Conservation (phyloP, 768 basidiomycete genomes). For the Obba rivulosa region DNA sequence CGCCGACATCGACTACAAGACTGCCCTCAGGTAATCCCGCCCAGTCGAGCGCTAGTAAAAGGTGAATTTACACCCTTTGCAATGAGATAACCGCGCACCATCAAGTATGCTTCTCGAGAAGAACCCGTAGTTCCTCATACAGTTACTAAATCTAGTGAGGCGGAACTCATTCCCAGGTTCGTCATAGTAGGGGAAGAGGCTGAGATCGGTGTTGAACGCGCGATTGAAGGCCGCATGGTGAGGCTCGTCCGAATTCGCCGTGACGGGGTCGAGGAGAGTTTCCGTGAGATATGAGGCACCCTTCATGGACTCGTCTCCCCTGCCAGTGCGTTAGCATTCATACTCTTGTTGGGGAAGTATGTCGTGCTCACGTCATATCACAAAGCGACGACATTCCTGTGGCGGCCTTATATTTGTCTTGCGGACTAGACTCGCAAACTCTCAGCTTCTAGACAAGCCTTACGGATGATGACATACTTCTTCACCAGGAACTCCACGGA, state of each 20-base stretch:
- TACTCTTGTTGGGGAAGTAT: neutral
- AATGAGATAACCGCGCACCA: too few species aligned
- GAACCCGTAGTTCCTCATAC: constrained; percentile 15
- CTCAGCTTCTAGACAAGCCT: too few species aligned
- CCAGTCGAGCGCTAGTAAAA: too few species aligned
- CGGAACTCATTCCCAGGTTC: constrained; percentile 15
- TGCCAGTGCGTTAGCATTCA: neutral
- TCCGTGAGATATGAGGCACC: constrained; percentile 16
- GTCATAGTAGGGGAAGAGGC: constrained; percentile 20
- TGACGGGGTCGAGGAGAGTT: constrained; percentile 12
- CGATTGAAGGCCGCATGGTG: constrained; percentile 13
- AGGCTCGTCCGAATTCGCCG: constrained; percentile 12
- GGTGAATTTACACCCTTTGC: too few species aligned
- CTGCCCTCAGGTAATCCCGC: too few species aligned
- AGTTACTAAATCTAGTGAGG: constrained; percentile 19
- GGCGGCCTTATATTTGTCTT: constrained; percentile 2
- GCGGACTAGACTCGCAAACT: too few species aligned
- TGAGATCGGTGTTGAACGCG: constrained; percentile 15
- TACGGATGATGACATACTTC: too few species aligned
- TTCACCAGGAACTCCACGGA: too few species aligned
- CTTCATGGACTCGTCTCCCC: constrained; percentile 19
- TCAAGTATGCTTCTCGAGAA: too few species aligned
- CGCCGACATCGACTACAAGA: too few species aligned
- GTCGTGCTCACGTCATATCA: constrained; percentile 6
- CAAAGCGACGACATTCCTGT: constrained; percentile 17